phyloP scores from a whole-genome alignment of 495 filamentous ascomycete species.

The Acidomyces sp. region DNA sequence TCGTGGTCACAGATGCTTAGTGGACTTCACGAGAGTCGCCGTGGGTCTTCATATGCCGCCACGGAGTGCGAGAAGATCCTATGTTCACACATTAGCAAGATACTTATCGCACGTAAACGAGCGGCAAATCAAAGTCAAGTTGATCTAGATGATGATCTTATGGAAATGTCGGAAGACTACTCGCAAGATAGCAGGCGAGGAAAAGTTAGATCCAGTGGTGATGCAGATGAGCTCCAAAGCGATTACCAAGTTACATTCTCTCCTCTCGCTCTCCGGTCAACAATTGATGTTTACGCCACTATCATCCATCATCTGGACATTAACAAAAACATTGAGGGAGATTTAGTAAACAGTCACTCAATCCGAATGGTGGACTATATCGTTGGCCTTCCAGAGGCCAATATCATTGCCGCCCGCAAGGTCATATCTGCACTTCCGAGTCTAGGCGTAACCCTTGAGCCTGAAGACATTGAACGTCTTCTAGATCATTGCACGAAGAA shows the following conservation, averaged over 20 bases:
- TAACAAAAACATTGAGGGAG: background rate
- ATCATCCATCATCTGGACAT: too few relatives aligned
- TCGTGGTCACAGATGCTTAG: constrained; percentile 3
- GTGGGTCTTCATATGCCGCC: too few relatives aligned
- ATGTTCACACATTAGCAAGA: constrained; percentile 1
- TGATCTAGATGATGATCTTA: constrained; percentile 38
- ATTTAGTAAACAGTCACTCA: background rate
- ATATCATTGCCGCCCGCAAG: constrained; percentile 45
- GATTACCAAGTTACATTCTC: constrained; percentile 3
- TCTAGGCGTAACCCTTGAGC: constrained; percentile 32
- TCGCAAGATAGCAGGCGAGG: constrained; percentile 39
- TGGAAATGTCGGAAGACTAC: constrained; percentile 71
- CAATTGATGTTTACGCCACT: constrained; percentile 5
- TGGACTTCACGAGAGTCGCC: too few relatives aligned
- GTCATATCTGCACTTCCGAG: constrained; percentile 38
- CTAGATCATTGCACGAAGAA: constrained; percentile 41
- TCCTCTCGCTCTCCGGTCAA: constrained; percentile 4
- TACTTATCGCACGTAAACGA: background rate
- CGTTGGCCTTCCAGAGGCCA: constrained; percentile 41
- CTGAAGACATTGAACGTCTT: constrained; percentile 33
- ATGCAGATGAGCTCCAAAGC: background rate
- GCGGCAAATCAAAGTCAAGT: background rate
- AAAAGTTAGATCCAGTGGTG: background rate
- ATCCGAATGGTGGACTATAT: constrained; percentile 42
- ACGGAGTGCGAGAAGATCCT: constrained; percentile 4